Conservation (phyloP, 75 land plant species). For the Cupressus sempervirens region DNA sequence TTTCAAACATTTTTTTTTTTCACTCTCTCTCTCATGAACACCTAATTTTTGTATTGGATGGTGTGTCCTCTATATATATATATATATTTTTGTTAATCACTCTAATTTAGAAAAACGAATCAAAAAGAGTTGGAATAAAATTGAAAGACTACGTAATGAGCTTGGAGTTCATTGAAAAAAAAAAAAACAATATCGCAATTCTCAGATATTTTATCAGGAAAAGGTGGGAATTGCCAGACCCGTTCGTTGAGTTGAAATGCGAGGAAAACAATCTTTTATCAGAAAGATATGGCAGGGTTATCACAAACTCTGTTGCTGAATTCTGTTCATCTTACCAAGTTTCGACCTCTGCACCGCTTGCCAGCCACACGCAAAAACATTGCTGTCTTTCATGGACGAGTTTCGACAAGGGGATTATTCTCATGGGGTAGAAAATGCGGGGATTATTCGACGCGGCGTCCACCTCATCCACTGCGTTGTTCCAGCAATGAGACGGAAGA, state of each 20-base stretch:
- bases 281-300: neutral
- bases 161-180: too few species aligned
- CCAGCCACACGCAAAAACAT: neutral
- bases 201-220: neutral
- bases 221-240: neutral
- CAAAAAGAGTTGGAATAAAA: too few species aligned
- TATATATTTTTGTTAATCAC: too few species aligned
- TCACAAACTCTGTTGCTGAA: constrained; percentile 2
- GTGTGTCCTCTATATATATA: too few species aligned
- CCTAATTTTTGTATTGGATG: too few species aligned
- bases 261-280: neutral
- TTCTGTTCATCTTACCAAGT: neutral
- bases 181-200: neutral
- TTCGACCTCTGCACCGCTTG: neutral
- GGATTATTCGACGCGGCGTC: neutral
- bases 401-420: neutral
- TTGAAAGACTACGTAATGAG: neutral
- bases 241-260: neutral
- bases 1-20: too few species aligned
- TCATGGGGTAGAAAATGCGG: neutral
- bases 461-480: neutral
- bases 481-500: neutral
- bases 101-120: too few species aligned
- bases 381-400: neutral
- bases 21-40: too few species aligned